These are phyloP conservation scores for Fusarium compactum DNA, from an alignment of 2,329 filamentous ascomycete species.

Conservation along the genomic window DNA sequence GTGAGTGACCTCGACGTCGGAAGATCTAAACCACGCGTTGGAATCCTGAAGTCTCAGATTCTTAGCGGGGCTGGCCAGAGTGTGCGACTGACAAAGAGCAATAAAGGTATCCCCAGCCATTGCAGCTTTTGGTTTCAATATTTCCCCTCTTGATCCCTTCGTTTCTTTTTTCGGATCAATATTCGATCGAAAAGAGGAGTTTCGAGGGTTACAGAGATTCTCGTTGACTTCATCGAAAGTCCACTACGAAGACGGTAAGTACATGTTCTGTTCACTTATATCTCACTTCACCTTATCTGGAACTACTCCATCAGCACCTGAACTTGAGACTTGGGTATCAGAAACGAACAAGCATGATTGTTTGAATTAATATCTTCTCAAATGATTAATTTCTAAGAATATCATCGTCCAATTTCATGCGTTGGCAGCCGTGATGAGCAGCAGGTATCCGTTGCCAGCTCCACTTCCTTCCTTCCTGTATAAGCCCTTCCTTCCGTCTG, in stretches of 20 bases:
- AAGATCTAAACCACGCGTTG: slow-evolving; percentile 41
- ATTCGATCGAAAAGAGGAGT: slow-evolving; percentile 26
- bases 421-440: slow-evolving; percentile 26
- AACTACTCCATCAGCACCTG: slow-evolving; percentile 16
- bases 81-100: slow-evolving; percentile 28
- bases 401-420: background rate
- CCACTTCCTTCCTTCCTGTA: slow-evolving; percentile 3
- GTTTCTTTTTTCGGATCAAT: slow-evolving; percentile 31
- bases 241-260: slow-evolving; percentile 32
- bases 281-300: slow-evolving; percentile 4
- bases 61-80: slow-evolving; percentile 44
- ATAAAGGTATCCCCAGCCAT: slow-evolving; percentile 46
- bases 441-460: slow-evolving; percentile 27
- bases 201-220: slow-evolving; percentile 18
- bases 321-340: background rate
- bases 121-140: slow-evolving; percentile 33
- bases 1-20: slow-evolving; percentile 28
- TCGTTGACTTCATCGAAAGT: slow-evolving; percentile 14
- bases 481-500: slow-evolving; percentile 26
- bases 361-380: background rate
- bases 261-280: slow-evolving; percentile 27
- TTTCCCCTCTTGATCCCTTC: slow-evolving; percentile 34
- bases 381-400: background rate
- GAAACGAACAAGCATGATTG: background rate
- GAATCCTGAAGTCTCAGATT: slow-evolving; percentile 47